Evolutionary conservation across 2,329 filamentous ascomycete species (phyloP).

Genomic region (Mollisiaceae sp.): DNA sequence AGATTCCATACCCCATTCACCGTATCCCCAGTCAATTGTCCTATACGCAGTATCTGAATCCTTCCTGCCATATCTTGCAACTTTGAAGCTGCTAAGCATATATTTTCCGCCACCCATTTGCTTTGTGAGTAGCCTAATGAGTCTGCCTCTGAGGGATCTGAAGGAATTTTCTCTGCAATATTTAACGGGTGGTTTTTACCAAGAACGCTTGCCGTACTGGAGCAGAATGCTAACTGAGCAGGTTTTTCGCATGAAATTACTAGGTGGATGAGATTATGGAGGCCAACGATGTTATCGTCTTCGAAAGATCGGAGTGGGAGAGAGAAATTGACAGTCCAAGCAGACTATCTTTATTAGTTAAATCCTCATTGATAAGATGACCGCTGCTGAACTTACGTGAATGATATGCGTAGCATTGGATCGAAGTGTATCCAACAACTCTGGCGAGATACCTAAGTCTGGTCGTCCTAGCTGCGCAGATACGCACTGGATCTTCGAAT

Average conservation of each 20-base stretch:
- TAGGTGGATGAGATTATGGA: conserved; percentile 55
- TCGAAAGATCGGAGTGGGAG: conserved; percentile 59
- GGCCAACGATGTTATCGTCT: conserved; percentile 54
- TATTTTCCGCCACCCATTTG: conserved; percentile 63
- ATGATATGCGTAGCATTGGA: conserved; percentile 57
- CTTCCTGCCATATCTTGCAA: conserved; percentile 22
- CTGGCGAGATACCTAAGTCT: conserved; percentile 52
- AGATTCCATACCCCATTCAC: conserved; percentile 52
- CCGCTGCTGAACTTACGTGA: conserved; percentile 48
- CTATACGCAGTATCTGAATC: conserved; percentile 36
- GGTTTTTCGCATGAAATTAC: conserved; percentile 40
- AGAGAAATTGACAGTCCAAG: conserved; percentile 70
- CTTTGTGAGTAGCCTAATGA: conserved; percentile 60
- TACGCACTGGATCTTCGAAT: conserved; percentile 48
- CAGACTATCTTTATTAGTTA: conserved; percentile 39
- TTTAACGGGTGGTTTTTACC: conserved; percentile 28
- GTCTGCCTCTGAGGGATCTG: conserved; percentile 50
- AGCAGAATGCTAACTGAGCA: conserved; percentile 54
- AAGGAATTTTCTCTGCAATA: conserved; percentile 50
- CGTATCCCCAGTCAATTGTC: conserved; percentile 53
- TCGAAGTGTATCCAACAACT: conserved; percentile 49
- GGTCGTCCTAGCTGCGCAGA: conserved; percentile 52
- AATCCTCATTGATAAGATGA: neutral
- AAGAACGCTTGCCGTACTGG: conserved; percentile 54
- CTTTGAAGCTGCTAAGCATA: conserved; percentile 50